Evolutionary conservation across 2,329 filamentous ascomycete genomes (phyloP).

Genomic region (Pseudofabraea citricarpa): DNA sequence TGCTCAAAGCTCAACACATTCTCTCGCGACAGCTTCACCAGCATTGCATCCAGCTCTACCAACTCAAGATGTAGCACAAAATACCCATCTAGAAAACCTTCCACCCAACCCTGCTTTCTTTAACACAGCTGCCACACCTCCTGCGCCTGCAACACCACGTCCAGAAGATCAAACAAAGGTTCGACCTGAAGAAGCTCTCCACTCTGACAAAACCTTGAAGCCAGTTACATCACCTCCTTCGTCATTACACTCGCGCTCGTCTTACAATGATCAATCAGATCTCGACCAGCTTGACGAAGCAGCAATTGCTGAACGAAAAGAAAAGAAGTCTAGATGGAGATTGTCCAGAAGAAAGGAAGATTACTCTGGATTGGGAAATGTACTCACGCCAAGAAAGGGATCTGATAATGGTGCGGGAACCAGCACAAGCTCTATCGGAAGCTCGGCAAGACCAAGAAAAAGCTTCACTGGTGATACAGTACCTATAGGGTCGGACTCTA

Average conservation of each 20-base stretch:
- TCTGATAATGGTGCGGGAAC: constrained; percentile 58
- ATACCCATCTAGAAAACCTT: constrained; percentile 22
- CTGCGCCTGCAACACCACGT: constrained; percentile 18
- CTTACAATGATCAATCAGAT: constrained; percentile 77
- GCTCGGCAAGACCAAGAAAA: constrained; percentile 42
- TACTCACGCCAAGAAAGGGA: constrained; percentile 38
- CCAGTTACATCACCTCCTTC: constrained; percentile 69
- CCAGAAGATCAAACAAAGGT: constrained; percentile 15
- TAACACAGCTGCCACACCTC: constrained; percentile 19
- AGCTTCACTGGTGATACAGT: constrained; percentile 38
- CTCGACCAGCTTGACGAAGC: constrained; percentile 66
- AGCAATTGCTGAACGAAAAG: constrained; percentile 54
- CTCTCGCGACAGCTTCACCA: constrained; percentile 41
- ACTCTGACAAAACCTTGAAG: constrained; percentile 41
- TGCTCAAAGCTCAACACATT: constrained; percentile 84
- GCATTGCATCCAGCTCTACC: constrained; percentile 26
- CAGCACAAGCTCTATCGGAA: constrained; percentile 66
- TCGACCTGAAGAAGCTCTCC: constrained; percentile 16
- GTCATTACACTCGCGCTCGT: constrained; percentile 62
- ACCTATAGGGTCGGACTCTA: constrained; percentile 24
- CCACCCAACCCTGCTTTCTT: constrained; percentile 12
- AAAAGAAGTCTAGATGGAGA: constrained; percentile 68
- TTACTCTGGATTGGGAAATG: constrained; percentile 34
- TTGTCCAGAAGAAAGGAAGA: constrained; percentile 61
- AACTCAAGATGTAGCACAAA: constrained; percentile 23